Conservation (phyloP, 768 basidiomycete genomes). For the Strobilomyces echinocephalus region DNA sequence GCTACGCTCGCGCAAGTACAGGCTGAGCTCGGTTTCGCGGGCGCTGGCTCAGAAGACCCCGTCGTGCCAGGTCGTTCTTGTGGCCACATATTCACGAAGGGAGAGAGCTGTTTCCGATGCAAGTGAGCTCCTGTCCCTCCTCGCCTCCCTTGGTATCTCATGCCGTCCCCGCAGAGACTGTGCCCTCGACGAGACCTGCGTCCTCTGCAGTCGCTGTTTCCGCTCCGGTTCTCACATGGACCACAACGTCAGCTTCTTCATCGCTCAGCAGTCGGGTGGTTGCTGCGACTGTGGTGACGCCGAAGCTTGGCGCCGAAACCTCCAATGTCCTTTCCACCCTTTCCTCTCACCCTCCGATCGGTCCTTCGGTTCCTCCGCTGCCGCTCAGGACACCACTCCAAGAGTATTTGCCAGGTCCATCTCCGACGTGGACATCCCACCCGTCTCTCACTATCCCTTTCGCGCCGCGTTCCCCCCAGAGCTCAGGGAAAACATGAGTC, state of each 20-base stretch:
- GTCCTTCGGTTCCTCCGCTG: not conserved
- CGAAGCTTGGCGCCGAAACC: slow-evolving; percentile 74
- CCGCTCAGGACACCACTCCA: too few species aligned
- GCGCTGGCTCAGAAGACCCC: slow-evolving; percentile 56
- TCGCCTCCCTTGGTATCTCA: slow-evolving; percentile 1
- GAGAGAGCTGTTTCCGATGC: slow-evolving; percentile 91
- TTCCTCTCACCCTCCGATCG: slow-evolving; percentile 30
- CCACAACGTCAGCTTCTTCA: slow-evolving; percentile 92
- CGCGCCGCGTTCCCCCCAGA: slow-evolving; percentile 57
- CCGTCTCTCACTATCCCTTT: slow-evolving; percentile 56
- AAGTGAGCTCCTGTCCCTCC: slow-evolving; percentile 53
- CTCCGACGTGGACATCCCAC: slow-evolving; percentile 44
- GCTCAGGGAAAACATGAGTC: slow-evolving; percentile 67
- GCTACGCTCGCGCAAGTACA: slow-evolving; percentile 70
- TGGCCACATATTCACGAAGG: slow-evolving; percentile 82
- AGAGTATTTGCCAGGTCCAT: too few species aligned
- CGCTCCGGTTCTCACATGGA: slow-evolving; percentile 78
- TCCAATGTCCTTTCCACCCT: slow-evolving; percentile 75
- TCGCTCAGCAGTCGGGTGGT: slow-evolving; percentile 86
- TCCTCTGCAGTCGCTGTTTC: slow-evolving; percentile 87
- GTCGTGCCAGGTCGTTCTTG: slow-evolving; percentile 70
- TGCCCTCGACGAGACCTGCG: slow-evolving; percentile 82
- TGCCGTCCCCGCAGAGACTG: slow-evolving; percentile 62
- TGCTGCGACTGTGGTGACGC: slow-evolving; percentile 95
- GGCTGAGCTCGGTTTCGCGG: slow-evolving; percentile 48